phyloP scores from a whole-genome alignment of 164 flowering plant species.

The Macadamia tetraphylla region DNA sequence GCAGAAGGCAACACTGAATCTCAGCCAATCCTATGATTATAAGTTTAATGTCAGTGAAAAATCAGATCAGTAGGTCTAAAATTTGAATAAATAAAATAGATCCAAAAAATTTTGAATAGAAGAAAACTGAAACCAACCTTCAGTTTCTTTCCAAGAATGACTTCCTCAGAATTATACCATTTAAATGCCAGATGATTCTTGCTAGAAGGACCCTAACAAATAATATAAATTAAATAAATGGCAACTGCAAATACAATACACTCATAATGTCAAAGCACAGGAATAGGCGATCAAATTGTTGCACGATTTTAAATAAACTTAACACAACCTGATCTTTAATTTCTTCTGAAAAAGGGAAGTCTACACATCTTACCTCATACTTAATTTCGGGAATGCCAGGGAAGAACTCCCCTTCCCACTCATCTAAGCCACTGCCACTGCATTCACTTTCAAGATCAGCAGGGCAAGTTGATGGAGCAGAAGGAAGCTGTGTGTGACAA shows the following conservation, averaged over 20 bases:
- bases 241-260: not conserved
- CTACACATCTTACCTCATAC: conserved; percentile 61
- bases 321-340: not conserved
- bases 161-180: conserved; percentile 91
- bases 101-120: too few relatives aligned
- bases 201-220: conserved; percentile 76
- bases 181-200: conserved; percentile 79
- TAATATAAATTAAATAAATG: not conserved
- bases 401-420: conserved; percentile 95
- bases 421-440: conserved; percentile 29
- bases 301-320: not conserved
- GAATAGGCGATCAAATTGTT: not conserved
- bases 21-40: conserved; percentile 75
- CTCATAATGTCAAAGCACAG: too few relatives aligned
- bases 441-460: conserved; percentile 51
- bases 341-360: not conserved
- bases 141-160: conserved; percentile 92
- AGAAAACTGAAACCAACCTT: conserved; percentile 44
- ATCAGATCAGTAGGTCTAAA: not conserved
- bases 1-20: conserved; percentile 99
- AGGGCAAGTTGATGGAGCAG: conserved; percentile 66
- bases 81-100: not conserved
- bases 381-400: conserved; percentile 81
- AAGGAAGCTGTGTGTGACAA: conserved; percentile 37
- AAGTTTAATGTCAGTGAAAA: conserved; percentile 3